These are phyloP conservation scores for Zalaria obscura DNA, from an alignment of 2,329 filamentous ascomycete species.

Conservation along the genomic window DNA sequence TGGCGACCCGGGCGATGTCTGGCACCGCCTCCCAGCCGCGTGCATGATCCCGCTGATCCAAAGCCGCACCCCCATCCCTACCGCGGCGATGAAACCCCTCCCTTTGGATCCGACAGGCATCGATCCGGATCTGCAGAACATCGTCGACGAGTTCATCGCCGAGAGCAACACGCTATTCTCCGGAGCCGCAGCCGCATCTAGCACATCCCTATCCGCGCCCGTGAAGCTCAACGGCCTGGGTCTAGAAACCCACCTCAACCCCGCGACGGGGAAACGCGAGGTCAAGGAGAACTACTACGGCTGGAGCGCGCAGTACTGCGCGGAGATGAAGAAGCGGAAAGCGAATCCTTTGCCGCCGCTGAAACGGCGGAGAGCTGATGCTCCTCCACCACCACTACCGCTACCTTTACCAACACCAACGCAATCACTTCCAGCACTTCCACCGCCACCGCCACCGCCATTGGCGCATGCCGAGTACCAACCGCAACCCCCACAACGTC, in stretches of 20 bases:
- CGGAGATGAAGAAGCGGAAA: slow-evolving; percentile 3
- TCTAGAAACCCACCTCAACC: slow-evolving; percentile 2
- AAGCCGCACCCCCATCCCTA: slow-evolving; percentile 1
- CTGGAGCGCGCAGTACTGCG: slow-evolving; percentile 2
- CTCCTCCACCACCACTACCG: slow-evolving; percentile 2
- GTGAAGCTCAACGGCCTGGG: slow-evolving; percentile 5
- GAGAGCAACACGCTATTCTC: slow-evolving; percentile 3
- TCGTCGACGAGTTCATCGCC: slow-evolving; percentile 3
- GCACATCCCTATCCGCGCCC: not conserved
- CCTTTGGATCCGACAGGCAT: not conserved
- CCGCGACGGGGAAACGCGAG: slow-evolving; percentile 1
- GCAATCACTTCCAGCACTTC: not conserved
- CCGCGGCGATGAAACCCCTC: slow-evolving; percentile 3
- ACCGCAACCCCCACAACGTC: not conserved
- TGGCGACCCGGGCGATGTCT: slow-evolving; percentile 4
- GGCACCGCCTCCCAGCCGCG: slow-evolving; percentile 6
- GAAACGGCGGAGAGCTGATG: slow-evolving; percentile 1
- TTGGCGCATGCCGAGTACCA: not conserved
- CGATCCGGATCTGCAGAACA: slow-evolving; percentile 5
- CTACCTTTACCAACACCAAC: slow-evolving; percentile 1
- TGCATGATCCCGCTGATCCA: slow-evolving; percentile 1
- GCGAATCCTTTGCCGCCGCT: not conserved
- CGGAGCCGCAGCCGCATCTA: slow-evolving; percentile 2
- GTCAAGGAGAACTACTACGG: slow-evolving; percentile 7
- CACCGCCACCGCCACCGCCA: not conserved